These are phyloP conservation scores for Paecilomyces formosus DNA, from an alignment of 2,329 filamentous ascomycete species.

Conservation along the genomic window DNA sequence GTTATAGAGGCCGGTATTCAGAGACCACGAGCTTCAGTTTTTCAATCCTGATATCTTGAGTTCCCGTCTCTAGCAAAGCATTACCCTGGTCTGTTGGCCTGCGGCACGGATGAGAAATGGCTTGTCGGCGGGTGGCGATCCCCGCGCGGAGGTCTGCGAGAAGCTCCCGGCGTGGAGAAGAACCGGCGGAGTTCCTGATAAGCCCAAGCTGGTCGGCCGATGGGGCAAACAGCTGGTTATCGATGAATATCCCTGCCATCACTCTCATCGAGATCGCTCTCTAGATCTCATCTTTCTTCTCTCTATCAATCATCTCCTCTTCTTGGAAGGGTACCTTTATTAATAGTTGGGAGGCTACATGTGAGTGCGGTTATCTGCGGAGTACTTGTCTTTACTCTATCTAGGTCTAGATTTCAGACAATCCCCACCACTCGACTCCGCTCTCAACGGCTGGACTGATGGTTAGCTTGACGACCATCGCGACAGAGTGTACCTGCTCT, in stretches of 20 bases:
- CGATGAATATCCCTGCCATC: not conserved
- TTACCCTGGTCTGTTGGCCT: not conserved
- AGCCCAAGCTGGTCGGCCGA: constrained; percentile 8
- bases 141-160: constrained; percentile 14
- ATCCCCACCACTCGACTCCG: not conserved
- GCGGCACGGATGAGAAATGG: not conserved
- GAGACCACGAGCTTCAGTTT: not conserved
- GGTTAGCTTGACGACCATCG: not conserved
- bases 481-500: not conserved
- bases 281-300: not conserved
- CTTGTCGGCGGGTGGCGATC: constrained; percentile 31
- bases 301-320: not conserved
- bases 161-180: not conserved
- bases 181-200: not conserved
- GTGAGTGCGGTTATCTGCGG: not conserved
- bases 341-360: not conserved
- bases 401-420: not conserved
- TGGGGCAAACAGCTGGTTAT: constrained; percentile 11
- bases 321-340: not conserved
- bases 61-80: not conserved
- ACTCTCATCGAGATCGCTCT: constrained; percentile 3
- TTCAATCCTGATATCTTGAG: no score
- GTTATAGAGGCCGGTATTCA: not conserved
- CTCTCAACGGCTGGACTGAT: not conserved
- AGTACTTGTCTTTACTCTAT: not conserved